Evolutionary conservation across 164 flowering plant species (phyloP), one percentile per base, ranked within the genome.

Genomic region (Umbellularia californica): DNA sequence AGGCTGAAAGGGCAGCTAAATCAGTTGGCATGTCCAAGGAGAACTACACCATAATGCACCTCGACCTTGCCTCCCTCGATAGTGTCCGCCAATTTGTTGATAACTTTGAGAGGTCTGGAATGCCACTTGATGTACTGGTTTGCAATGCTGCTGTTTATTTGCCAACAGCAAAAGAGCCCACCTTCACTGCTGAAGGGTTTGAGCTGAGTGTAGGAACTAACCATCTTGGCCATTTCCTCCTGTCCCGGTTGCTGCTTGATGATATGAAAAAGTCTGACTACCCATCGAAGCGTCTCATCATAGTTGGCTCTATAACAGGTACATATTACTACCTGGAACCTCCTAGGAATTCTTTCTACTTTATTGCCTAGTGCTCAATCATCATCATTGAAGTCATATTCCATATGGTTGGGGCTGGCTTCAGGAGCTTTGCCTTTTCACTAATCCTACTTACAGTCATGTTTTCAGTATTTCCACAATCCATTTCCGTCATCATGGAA

Each of bases 251-350:
- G 81, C 80, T 95, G 77, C 87, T 95, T 1, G 96, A 93, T 50
- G 97, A 92, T 77, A 25, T 95, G 78, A 80, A 90, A 73, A 65
- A 87, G 77, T 93, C 97, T n/a, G 98, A 93, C 69, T 93, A 90
- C 86, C 97, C 96, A 19, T 89, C 94, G 3, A 90, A 82, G 82
- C 89, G 99, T 0, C 90, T 90, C 76, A 90, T 95, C 71, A 95
- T 95, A 50, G 98, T 95, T 5, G 99, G 99, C 30, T 95, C 98
- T 28, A 95, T 95, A 30, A 93, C 99, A 79, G 99, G 99, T 93
- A 87, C 0, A 17, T 58, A 7, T 41, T 41, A 41, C 47, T 41
- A 41, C 47, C 2, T 41, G 47, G 9, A 9, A 9, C 47, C 47
- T 41, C 11, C 47, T 41, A 41, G 47, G 0, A 41, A 41, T 41